These are phyloP conservation scores for Scalesia atractyloides DNA, from an alignment of 129 eudicot species.

Conservation along the genomic window DNA sequence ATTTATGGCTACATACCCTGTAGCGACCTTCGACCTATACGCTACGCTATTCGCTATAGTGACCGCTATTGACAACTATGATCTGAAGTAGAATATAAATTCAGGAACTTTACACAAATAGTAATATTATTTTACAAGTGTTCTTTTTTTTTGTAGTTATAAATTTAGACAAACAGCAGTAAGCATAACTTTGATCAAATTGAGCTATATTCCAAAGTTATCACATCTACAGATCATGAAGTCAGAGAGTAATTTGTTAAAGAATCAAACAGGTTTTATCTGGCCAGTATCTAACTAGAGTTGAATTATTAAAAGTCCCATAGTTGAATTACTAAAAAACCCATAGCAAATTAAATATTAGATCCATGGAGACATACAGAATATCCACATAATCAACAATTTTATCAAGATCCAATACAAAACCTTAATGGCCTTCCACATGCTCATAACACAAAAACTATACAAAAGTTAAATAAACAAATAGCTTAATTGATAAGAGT, in stretches of 20 bases:
- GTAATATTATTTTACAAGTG: neutral
- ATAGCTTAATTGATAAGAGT: conserved; percentile 23
- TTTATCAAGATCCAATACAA: conserved; percentile 36
- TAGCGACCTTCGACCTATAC: no score
- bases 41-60: no score
- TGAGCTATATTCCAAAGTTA: neutral
- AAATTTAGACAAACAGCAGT: neutral
- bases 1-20: no score
- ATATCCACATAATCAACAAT: conserved; percentile 21
- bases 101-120: conserved; percentile 12
- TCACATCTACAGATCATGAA: conserved; percentile 9
- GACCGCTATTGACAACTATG: no score
- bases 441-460: conserved; percentile 13
- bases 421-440: conserved; percentile 36
- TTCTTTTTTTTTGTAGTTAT: neutral
- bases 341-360: conserved; percentile 14
- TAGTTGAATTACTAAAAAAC: conserved; percentile 3
- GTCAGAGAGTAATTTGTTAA: neutral
- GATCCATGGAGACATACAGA: conserved; percentile 25
- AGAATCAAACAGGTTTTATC: conserved; percentile 23
- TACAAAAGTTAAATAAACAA: conserved; percentile 3
- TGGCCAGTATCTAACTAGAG: conserved; percentile 19
- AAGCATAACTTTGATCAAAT: neutral
- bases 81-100: no score
- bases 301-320: conserved; percentile 10